Evolutionary conservation across 345 rosid species (phyloP), one percentile per base, ranked within the genome.

Genomic region (Cardamine occulta): DNA sequence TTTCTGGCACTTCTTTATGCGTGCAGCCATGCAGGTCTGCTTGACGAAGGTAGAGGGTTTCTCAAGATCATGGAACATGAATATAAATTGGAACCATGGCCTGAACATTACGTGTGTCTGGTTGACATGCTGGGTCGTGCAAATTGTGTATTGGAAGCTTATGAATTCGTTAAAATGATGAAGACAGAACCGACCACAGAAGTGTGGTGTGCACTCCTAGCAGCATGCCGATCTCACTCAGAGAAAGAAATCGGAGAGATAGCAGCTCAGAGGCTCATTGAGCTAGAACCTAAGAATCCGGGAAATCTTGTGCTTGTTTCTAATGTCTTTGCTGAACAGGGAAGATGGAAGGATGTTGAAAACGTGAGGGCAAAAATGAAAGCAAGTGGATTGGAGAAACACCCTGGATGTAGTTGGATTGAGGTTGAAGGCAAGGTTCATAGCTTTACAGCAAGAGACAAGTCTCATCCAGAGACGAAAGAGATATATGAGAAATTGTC

Each of bases 371-470:
- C 26, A 72, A 85, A 70, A 77, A 88, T 89, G 91, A 88, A 85
- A 80, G 90, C 81, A 69, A 78, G 66, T 49, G 93, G 98, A 55
- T 80, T 93, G 84, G 82, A 77, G 86, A 93, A 91, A 78, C 82
- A 55, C 52, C 94, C 98, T n/a, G 96, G 98, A 67, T 90, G 89
- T 76, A 93, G 96, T 81, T 93, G 96, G 98, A 82, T 89, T 81
- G 94, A 89, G 82, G 71, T 89, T 23, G 82, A 82, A 52, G 86
- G 83, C 72, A 82, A 83, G 81, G 68, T 88, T 70, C 98, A 91
- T 79, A 75, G 86, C 15, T 93, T 91, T 79, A 81, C 75, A 70
- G 93, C 97, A 35, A 82, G 93, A 78, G 98, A 91, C 83, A 91
- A 82, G 69, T 87, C 87, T 68, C 98, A 93, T 75, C 89, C 93